Evolutionary conservation across 2,329 filamentous ascomycete species (phyloP), one percentile per base, ranked within the genome.

Genomic region (Pseudogymnoascus sp.): DNA sequence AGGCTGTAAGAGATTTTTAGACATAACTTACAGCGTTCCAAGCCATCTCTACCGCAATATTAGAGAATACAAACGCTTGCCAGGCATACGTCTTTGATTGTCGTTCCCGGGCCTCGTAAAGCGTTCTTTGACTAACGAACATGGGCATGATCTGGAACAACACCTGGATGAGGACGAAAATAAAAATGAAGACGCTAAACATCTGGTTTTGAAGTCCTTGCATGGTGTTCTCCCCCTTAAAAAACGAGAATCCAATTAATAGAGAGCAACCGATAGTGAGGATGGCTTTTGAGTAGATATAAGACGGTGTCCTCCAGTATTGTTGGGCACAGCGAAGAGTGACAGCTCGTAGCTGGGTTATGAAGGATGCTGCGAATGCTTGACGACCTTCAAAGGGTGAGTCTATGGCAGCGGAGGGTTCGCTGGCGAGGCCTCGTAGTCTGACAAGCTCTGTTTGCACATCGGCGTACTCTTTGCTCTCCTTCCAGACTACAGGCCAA

Each of bases 331-430:
- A 83, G 64, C 87, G 84, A 5, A 78, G 67, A 2, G 83, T 83
- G 54, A 89, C 88, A 62, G 84, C 78, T 50, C 72, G 74, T 2
- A 92, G 73, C 70, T 95, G 90, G 0, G 77, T 69, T 1, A 63
- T 64, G 68, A 93, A 87, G 0, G 89, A 84, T 64, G 88, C 87
- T 3, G 90, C 90, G 64, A 93, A 94, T 71, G 92, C 88, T 7
- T 82, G 77, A 66, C 83, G 84, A 8, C n/a, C 15, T 31, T 11
- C 44, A 62, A 76, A 76, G 63, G 78, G 73, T 58, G 79, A 75
- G 66, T 39, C 44, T 41, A 31, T 17, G 39, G 59, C 17, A 61
- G 60, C 44, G 26, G 44, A 54, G 44, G 44, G 44, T 54, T 54
- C 1, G n/a, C 44, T 33, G 44, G 26, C 44, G n/a, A 54, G 44